Conservation (phyloP, 225 moss, liverwort and hornwort species). For the Ulota crispa region DNA sequence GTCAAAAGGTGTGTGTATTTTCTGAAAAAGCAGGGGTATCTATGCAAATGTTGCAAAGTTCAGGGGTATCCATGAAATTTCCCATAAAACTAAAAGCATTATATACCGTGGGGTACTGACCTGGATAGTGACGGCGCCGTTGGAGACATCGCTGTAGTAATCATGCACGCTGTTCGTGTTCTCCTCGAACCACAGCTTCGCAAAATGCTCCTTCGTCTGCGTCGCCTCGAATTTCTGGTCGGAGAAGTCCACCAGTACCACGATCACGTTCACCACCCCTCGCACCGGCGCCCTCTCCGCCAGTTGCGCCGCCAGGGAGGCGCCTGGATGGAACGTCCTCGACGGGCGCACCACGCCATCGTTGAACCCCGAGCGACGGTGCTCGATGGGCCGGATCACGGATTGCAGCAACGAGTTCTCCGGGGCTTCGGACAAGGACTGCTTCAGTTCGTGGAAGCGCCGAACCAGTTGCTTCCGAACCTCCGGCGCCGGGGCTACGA, state of each 20-base stretch:
- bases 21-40: no score
- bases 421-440: neutral
- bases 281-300: conserved; percentile 22
- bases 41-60: no score
- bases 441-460: conserved; percentile 27
- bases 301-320: neutral
- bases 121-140: conserved; percentile 40
- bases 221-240: conserved; percentile 41
- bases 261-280: conserved; percentile 41
- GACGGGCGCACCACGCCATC: conserved; percentile 43
- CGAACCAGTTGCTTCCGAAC: conserved; percentile 23
- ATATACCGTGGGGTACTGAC: neutral
- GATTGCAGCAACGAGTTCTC: conserved; percentile 23
- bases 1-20: no score
- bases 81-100: neutral
- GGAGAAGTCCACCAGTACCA: conserved; percentile 46
- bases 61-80: no score
- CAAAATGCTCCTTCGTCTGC: conserved; percentile 36
- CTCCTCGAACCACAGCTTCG: conserved; percentile 45
- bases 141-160: conserved; percentile 47
- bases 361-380: conserved; percentile 36
- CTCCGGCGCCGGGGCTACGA: conserved; percentile 39
- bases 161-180: conserved; percentile 40
- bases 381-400: conserved; percentile 44
- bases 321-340: conserved; percentile 34